These are phyloP conservation scores for Cicer cuneatum DNA, from an alignment of 306 rosid species.

Conservation along the genomic window DNA sequence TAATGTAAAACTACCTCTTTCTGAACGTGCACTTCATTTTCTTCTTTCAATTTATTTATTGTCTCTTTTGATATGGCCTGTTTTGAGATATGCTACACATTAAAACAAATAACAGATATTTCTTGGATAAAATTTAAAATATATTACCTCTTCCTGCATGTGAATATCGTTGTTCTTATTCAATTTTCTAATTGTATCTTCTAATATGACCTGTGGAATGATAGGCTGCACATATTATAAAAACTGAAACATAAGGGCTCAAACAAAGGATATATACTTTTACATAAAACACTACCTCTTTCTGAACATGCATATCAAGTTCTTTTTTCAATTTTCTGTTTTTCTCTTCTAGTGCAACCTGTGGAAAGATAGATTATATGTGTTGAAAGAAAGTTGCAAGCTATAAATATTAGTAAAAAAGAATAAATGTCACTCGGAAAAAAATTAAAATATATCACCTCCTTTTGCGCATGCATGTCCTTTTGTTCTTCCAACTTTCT, in stretches of 20 bases:
- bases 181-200: constrained; percentile 52
- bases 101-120: constrained; percentile 15
- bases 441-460: constrained; percentile 52
- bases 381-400: constrained; percentile 7
- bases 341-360: constrained; percentile 51
- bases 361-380: constrained; percentile 33
- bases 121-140: constrained; percentile 33
- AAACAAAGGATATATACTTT: constrained; percentile 25
- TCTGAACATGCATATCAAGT: constrained; percentile 47
- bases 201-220: constrained; percentile 46
- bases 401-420: not conserved
- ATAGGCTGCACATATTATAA: constrained; percentile 32
- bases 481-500: constrained; percentile 51
- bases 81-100: constrained; percentile 15
- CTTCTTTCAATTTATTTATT: constrained; percentile 50
- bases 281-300: constrained; percentile 50
- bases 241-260: not conserved
- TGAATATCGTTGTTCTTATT: constrained; percentile 49
- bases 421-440: constrained; percentile 29
- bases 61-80: constrained; percentile 53
- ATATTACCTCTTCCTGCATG: constrained; percentile 54
- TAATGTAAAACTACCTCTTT: constrained; percentile 54
- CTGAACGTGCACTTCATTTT: constrained; percentile 51
- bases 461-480: constrained; percentile 50
- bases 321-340: constrained; percentile 50